phyloP scores from a whole-genome alignment of 2,329 filamentous ascomycete species.

The Fusarium metavorans region DNA sequence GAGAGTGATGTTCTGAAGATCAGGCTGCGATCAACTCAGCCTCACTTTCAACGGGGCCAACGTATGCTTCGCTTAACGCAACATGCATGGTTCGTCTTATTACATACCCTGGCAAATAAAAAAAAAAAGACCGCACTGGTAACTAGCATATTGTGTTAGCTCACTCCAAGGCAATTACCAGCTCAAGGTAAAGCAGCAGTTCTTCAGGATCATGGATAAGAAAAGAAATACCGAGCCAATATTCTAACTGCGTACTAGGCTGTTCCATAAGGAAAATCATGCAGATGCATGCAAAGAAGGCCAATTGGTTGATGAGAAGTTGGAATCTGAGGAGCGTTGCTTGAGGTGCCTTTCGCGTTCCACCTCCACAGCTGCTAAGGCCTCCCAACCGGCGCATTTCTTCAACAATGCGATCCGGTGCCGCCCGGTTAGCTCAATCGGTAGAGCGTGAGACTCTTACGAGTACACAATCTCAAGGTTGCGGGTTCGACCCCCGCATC shows the following conservation, averaged over 20 bases:
- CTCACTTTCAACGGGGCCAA: not conserved
- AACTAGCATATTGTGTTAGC: not conserved
- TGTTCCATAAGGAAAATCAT: not conserved
- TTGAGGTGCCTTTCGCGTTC: too few relatives aligned
- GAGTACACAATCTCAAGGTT: slow-evolving; percentile 62
- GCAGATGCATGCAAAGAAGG: not conserved
- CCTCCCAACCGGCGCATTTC: not conserved
- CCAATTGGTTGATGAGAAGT: not conserved
- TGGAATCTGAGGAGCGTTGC: too few relatives aligned
- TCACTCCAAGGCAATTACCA: not conserved
- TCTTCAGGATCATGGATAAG: not conserved
- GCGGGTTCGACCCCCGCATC: slow-evolving; percentile 64
- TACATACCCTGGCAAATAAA: not conserved
- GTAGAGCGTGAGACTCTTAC: slow-evolving; percentile 78
- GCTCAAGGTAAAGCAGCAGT: not conserved
- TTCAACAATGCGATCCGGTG: not conserved
- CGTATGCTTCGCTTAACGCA: not conserved
- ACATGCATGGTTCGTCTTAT: not conserved
- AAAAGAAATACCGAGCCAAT: not conserved
- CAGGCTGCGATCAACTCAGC: not conserved
- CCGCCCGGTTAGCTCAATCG: slow-evolving; percentile 51
- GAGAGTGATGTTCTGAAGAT: not conserved
- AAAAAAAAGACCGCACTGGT: not conserved
- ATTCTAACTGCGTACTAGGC: not conserved
- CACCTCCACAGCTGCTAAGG: not conserved